Evolutionary conservation across 371 early-diverging fungal genomes (phyloP).

Genomic region (Circinella minor): DNA sequence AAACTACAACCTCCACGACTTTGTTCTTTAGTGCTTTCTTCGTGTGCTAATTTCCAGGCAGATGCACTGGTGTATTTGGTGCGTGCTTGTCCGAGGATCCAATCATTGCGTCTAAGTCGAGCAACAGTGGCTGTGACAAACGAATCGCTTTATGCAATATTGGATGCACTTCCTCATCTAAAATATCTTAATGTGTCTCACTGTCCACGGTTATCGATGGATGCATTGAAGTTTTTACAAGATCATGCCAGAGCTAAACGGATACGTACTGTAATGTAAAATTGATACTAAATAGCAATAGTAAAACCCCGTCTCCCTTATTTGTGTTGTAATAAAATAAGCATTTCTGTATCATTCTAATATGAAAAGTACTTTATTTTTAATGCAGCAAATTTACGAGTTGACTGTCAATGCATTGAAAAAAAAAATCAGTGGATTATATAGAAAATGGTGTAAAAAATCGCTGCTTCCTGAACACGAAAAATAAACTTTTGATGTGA

Average conservation of each 20-base stretch:
- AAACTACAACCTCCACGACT: neutral
- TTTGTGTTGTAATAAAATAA: no score
- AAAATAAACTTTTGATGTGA: neutral
- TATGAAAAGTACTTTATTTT: no score
- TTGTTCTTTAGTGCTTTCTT: neutral
- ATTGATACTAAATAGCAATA: no score
- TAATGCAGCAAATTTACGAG: no score
- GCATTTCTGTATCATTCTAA: no score
- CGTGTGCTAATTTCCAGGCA: conserved; percentile 2
- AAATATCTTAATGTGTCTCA: neutral
- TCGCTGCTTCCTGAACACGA: no score
- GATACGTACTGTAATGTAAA: neutral
- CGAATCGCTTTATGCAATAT: neutral
- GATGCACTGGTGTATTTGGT: neutral
- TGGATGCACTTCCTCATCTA: neutral
- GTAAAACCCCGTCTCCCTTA: no score
- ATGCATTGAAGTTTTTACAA: neutral
- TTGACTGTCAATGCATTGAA: no score
- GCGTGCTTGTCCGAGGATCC: neutral
- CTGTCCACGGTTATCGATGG: neutral
- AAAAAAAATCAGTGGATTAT: no score
- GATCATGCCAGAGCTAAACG: neutral
- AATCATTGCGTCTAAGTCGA: neutral
- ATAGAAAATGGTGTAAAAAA: no score
- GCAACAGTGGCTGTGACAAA: neutral